These are phyloP conservation scores for Suillus lakei DNA, from an alignment of 768 basidiomycete species.

Conservation along the genomic window DNA sequence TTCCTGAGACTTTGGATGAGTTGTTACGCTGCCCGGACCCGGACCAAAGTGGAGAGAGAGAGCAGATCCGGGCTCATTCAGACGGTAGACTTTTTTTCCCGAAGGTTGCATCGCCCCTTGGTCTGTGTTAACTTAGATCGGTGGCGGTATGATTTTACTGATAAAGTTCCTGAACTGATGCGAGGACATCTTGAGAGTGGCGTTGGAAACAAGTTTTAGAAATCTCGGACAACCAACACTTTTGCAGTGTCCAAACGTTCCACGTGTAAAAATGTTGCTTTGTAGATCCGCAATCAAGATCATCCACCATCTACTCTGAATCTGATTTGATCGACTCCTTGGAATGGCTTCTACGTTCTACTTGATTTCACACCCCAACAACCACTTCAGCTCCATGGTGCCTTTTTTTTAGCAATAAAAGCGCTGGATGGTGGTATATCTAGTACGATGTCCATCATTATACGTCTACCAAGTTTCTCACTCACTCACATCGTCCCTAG, in stretches of 20 bases:
- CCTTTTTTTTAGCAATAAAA: not conserved
- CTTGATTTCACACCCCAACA: not conserved
- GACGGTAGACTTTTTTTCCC: not conserved
- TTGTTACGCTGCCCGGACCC: not conserved
- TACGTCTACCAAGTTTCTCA: not conserved
- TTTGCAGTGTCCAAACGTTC: not conserved
- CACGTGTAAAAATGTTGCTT: not conserved
- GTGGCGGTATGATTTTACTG: not conserved
- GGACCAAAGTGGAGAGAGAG: not conserved
- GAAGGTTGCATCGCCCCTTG: not conserved
- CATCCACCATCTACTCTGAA: not conserved
- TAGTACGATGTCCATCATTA: not conserved
- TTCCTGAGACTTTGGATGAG: not conserved
- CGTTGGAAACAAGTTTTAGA: not conserved
- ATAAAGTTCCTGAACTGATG: not conserved
- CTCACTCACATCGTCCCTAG: not conserved
- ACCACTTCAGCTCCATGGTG: not conserved
- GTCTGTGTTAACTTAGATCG: not conserved
- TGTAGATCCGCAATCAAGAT: not conserved
- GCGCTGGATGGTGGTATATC: conserved; percentile 15
- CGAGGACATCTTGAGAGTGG: not conserved
- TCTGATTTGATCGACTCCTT: not conserved
- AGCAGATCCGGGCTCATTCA: not conserved
- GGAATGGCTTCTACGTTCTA: not conserved
- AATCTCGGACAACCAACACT: not conserved